Percentiles rank a stretch among this genome's conserved stretches.
phyloP scores from a whole-genome alignment of 2,329 filamentous ascomycete species.

The Fusarium avenaceum region DNA sequence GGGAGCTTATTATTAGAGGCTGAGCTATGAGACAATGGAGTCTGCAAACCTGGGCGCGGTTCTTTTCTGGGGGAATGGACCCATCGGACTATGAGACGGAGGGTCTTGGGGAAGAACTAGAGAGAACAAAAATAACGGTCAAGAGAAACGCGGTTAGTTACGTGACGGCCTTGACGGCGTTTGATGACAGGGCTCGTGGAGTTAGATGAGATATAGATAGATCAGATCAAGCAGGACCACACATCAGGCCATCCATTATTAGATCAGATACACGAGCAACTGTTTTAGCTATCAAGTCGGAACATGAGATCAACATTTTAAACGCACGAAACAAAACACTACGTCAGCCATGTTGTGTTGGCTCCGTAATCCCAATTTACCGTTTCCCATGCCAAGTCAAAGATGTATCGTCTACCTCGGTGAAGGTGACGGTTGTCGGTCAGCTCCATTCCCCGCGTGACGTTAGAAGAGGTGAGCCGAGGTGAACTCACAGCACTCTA shows the following conservation, averaged over 20 bases:
- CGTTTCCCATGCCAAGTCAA: conserved; percentile 25
- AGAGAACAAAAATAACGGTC: conserved; percentile 14
- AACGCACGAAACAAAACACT: conserved; percentile 20
- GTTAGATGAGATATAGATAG: conserved; percentile 41
- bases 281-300: not conserved
- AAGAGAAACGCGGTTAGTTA: not conserved
- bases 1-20: no score
- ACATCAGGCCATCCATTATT: conserved; percentile 12
- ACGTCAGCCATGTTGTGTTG: conserved; percentile 26
- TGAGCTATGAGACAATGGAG: conserved; percentile 34
- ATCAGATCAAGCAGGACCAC: conserved; percentile 39
- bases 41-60: conserved; percentile 36
- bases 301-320: conserved; percentile 28
- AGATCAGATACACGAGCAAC: not conserved
- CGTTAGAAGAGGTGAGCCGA: conserved; percentile 35
- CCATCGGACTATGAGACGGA: conserved; percentile 16
- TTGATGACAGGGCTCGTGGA: not conserved
- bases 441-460: conserved; percentile 38
- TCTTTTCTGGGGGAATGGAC: conserved; percentile 38
- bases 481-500: conserved; percentile 15
- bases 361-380: conserved; percentile 28
- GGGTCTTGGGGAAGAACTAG: conserved; percentile 21
- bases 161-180: not conserved
- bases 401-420: conserved; percentile 35
- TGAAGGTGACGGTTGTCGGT: conserved; percentile 33